Evolutionary conservation across 768 basidiomycete species (phyloP).

Genomic region (Boletus sensibilis): DNA sequence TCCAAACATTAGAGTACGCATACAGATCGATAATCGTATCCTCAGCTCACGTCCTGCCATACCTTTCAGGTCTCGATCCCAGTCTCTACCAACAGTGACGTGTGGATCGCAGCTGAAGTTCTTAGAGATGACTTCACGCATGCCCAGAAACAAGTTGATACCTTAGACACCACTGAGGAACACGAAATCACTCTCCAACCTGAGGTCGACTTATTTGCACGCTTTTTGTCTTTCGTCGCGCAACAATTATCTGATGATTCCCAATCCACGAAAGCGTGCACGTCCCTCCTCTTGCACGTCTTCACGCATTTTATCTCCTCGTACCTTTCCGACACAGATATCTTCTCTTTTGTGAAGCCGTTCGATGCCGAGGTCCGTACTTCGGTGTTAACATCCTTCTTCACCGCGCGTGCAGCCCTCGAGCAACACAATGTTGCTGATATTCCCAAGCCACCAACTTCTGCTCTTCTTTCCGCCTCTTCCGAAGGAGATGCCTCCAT

Average conservation of each 20-base stretch:
- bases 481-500: slow-evolving; percentile 64
- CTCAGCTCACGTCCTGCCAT: slow-evolving; percentile 4
- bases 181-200: slow-evolving; percentile 59
- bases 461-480: slow-evolving; percentile 69
- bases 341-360: slow-evolving; percentile 76
- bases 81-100: slow-evolving; percentile 73
- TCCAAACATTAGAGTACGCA: slow-evolving; percentile 36
- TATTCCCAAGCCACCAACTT: slow-evolving; percentile 59
- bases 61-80: slow-evolving; percentile 73
- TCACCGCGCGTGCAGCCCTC: slow-evolving; percentile 67
- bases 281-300: slow-evolving; percentile 68
- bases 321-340: slow-evolving; percentile 70
- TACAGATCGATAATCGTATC: slow-evolving; percentile 9
- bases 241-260: slow-evolving; percentile 56
- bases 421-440: slow-evolving; percentile 52
- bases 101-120: slow-evolving; percentile 93
- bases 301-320: slow-evolving; percentile 76
- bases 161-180: slow-evolving; percentile 51
- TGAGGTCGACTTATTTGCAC: slow-evolving; percentile 74
- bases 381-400: slow-evolving; percentile 76
- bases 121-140: slow-evolving; percentile 86
- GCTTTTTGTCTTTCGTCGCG: slow-evolving; percentile 78
- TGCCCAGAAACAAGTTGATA: slow-evolving; percentile 55
- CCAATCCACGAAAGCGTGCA: slow-evolving; percentile 51
- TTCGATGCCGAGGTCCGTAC: slow-evolving; percentile 78